Percentiles rank a stretch among this genome's conserved stretches.
These are phyloP conservation scores for Triticum turgidum DNA, from an alignment of 176 grass and related monocot species.

Conservation along the genomic window DNA sequence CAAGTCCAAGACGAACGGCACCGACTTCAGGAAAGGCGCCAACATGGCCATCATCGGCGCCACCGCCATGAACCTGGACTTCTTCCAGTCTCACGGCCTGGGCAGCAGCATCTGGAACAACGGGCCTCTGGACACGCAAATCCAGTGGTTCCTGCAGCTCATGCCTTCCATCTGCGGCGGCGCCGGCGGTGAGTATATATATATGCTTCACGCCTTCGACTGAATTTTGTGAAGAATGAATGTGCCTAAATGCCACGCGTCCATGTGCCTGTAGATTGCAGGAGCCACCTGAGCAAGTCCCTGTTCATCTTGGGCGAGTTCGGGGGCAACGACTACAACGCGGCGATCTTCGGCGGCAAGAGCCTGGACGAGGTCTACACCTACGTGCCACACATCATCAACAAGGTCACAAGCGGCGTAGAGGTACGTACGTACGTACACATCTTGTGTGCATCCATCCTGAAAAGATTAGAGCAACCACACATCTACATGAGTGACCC, in stretches of 20 bases:
- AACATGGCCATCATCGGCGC: constrained; percentile 93
- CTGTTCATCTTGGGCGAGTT: constrained; percentile 74
- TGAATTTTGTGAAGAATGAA: too few relatives aligned
- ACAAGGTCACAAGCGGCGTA: constrained; percentile 49
- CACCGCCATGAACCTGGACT: constrained; percentile 57
- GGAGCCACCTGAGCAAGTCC: constrained; percentile 45
- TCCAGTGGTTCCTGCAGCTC: constrained; percentile 76
- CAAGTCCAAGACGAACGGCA: constrained; percentile 51
- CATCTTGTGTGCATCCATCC: too few relatives aligned
- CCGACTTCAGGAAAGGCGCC: constrained; percentile 59
- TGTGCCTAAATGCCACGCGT: not conserved
- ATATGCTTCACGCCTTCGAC: not conserved
- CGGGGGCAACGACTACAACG: constrained; percentile 88
- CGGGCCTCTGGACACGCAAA: constrained; percentile 59
- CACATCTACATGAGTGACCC: not conserved
- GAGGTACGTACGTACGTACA: constrained; percentile 39
- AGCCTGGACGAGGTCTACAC: constrained; percentile 40
- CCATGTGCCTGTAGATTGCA: constrained; percentile 41
- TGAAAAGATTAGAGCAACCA: not conserved
- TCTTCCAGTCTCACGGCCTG: constrained; percentile 64
- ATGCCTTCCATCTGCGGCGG: constrained; percentile 70
- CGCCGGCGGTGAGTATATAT: constrained; percentile 21
- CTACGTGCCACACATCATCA: constrained; percentile 57
- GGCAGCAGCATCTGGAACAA: constrained; percentile 63
- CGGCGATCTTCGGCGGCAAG: constrained; percentile 54